These are phyloP conservation scores for Eucalyptus cloeziana DNA, from an alignment of 345 rosid species.

Conservation along the genomic window DNA sequence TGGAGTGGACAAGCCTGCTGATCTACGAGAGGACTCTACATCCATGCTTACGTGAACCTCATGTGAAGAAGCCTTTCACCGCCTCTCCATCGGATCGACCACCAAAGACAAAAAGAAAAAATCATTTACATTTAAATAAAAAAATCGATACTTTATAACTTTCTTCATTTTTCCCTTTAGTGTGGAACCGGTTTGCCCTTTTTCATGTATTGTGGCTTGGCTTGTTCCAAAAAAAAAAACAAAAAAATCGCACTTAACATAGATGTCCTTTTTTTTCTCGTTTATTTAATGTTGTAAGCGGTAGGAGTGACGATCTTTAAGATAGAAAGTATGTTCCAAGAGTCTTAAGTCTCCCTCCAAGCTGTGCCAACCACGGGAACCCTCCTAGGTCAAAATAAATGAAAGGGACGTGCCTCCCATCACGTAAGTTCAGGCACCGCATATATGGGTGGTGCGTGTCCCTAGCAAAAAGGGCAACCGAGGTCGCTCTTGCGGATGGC, in stretches of 20 bases:
- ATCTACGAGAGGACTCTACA: neutral
- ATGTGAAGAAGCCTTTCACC: neutral
- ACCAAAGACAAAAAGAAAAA: accelerated
- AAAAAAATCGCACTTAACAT: too few relatives aligned
- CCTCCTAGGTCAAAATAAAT: neutral
- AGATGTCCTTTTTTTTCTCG: too few relatives aligned
- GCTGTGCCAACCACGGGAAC: neutral
- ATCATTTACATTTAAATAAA: neutral
- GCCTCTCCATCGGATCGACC: neutral
- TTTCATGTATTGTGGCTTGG: neutral
- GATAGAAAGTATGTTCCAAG: too few relatives aligned
- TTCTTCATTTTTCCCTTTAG: neutral
- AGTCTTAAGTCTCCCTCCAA: neutral
- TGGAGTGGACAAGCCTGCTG: neutral
- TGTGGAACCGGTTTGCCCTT: neutral
- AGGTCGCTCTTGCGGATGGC: neutral
- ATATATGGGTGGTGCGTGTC: neutral
- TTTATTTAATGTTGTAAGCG: too few relatives aligned
- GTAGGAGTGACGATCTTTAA: neutral
- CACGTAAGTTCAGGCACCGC: neutral
- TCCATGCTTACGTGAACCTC: neutral
- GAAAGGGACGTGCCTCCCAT: neutral
- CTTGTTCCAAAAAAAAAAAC: neutral
- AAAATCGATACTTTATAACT: neutral
- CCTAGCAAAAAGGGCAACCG: neutral